Conservation (phyloP, 2,329 filamentous ascomycete genomes). For the Fusarium virguliforme region DNA sequence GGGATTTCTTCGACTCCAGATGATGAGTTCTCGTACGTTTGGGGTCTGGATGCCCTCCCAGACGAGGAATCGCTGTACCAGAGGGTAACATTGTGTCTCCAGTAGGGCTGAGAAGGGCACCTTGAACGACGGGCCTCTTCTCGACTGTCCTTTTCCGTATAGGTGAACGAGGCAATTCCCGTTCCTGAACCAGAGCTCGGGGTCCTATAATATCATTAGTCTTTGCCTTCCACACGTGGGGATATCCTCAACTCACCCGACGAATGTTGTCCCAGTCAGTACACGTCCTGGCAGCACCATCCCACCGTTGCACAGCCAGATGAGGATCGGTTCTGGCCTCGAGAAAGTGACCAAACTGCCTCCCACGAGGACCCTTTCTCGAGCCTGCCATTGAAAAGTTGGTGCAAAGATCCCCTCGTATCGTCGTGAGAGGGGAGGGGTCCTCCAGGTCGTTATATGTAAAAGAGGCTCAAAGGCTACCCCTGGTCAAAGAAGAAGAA, state of each 20-base stretch:
- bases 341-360: slow-evolving; percentile 51
- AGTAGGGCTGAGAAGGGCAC: slow-evolving; percentile 74
- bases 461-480: slow-evolving; percentile 6
- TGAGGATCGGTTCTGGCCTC: slow-evolving; percentile 47
- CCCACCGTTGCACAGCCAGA: slow-evolving; percentile 64
- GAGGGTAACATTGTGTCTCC: slow-evolving; percentile 70
- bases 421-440: background rate
- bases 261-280: slow-evolving; percentile 65
- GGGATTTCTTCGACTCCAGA: slow-evolving; percentile 54
- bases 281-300: slow-evolving; percentile 64
- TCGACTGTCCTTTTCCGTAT: slow-evolving; percentile 76
- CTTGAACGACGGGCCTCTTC: slow-evolving; percentile 77
- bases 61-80: slow-evolving; percentile 70
- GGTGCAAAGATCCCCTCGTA: background rate
- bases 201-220: slow-evolving; percentile 68
- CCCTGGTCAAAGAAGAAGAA: slow-evolving; percentile 1
- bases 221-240: background rate
- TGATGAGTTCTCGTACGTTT: slow-evolving; percentile 52
- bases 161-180: slow-evolving; percentile 81
- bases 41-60: slow-evolving; percentile 51
- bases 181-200: slow-evolving; percentile 77
- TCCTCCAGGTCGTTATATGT: slow-evolving; percentile 20
- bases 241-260: slow-evolving; percentile 58
- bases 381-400: slow-evolving; percentile 32
- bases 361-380: slow-evolving; percentile 36